Base-by-base conservation (phyloP, 2,329 filamentous ascomycete species). In the Talaromyces rugulosus region DNA sequence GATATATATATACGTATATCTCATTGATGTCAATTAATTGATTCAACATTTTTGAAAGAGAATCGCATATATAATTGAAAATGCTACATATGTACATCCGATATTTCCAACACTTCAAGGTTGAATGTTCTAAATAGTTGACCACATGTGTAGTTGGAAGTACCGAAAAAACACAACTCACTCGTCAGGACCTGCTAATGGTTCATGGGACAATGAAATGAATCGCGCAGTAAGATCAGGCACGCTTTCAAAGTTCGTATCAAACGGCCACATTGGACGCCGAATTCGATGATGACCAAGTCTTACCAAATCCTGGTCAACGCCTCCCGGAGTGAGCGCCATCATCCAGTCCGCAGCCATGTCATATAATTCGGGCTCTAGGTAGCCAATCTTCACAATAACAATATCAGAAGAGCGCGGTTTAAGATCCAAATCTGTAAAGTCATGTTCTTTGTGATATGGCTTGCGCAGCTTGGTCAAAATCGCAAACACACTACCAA, bases 311-410 rank as follows among this genome's bases (percentile, higher is more conserved):
- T 84, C 79, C 67, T 84, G 82, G 65, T 85, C 81, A 9, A 85
- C 82, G 8, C 82, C 82, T 0, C 82, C 82, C 0, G 82, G 82
- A 0, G 82, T 84, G 16, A 85, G 71, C 0, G 74, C 82, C 1
- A 84, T 74, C 78, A 84, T 83, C 82, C 82, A 85, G 59, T 80
- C 81, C 7, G 73, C 74, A 0, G 82, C 78, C 82, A 85, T 85
- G 57, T 78, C 77, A 62, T 82, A 83, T 4, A 84, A 70, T 66
- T 85, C 78, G 3, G 82, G 82, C 66, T 85, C 82, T 1, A 85
- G 69, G 61, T 84, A 85, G 16, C 82, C 82, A 52, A 85, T 85
- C 69, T 85, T 84, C 28, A 84, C 81, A 51, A 85, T 78, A 0
- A 84, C 81, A 27, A 85, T 77, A 64, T 82, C 80, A 0, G 78